Conservation (phyloP, 345 rosid genomes). For the Camelina sativa region DNA sequence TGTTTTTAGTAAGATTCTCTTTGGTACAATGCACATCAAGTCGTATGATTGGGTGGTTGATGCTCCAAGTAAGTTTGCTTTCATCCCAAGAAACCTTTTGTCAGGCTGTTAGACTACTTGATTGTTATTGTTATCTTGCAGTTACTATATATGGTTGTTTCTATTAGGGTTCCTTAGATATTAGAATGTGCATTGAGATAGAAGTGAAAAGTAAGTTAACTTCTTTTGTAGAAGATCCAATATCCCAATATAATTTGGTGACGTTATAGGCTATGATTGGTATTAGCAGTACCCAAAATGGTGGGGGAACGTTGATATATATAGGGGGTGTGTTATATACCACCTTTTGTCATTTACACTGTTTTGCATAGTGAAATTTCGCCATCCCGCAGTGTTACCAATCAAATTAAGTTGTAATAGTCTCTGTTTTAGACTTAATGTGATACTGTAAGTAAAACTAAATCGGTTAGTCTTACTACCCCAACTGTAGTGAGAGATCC, state of each 20-base stretch:
- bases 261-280: slow-evolving; percentile 10
- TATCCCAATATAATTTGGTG: slow-evolving; percentile 21
- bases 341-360: too few species aligned
- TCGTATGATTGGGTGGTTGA: slow-evolving; percentile 87
- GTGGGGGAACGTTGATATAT: neutral
- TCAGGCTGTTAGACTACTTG: neutral
- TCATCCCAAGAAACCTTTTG: slow-evolving; percentile 22
- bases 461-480: slow-evolving; percentile 3
- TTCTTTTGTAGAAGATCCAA: neutral
- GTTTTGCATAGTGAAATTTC: neutral
- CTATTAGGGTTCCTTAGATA: slow-evolving; percentile 12
- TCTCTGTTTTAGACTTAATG: slow-evolving; percentile 4
- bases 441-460: neutral
- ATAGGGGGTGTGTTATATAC: too few species aligned
- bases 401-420: too few species aligned
- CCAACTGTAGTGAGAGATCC: slow-evolving; percentile 51
- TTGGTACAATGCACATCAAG: slow-evolving; percentile 93
- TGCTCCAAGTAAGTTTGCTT: slow-evolving; percentile 47
- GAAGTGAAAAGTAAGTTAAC: neutral
- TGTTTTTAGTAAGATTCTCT: slow-evolving; percentile 89
- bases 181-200: slow-evolving; percentile 2
- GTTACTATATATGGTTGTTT: neutral
- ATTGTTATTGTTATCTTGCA: slow-evolving; percentile 5
- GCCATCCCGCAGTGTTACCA: neutral
- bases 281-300: neutral